Evolutionary conservation across 2,329 filamentous ascomycete genomes (phyloP).

Genomic region (Dendrostoma leiphaemia): DNA sequence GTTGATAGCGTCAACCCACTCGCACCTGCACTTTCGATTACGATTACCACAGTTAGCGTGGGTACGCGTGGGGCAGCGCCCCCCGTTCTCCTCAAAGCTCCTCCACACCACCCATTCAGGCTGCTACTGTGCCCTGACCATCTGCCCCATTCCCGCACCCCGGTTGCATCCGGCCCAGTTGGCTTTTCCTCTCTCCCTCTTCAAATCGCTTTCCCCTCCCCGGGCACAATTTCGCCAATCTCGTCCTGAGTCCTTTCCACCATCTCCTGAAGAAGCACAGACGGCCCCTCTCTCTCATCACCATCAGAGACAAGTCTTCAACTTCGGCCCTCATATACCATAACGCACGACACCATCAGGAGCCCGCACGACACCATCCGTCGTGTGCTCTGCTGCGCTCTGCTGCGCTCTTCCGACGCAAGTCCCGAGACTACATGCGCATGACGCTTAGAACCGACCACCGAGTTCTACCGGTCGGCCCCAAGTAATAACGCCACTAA

Average conservation of each 20-base stretch:
- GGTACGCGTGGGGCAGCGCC: conserved; percentile 9
- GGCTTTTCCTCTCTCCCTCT: not conserved
- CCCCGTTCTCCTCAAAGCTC: not conserved
- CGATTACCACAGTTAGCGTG: no score
- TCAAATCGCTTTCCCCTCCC: conserved; percentile 4
- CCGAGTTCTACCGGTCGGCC: conserved; percentile 11
- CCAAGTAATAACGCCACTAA: conserved; percentile 12
- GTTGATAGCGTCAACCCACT: not conserved
- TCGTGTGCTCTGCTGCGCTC: not conserved
- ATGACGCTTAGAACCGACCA: conserved; percentile 5
- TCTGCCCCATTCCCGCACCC: not conserved
- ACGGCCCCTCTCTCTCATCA: no score
- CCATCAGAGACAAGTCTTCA: not conserved
- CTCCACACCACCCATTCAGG: conserved; percentile 5
- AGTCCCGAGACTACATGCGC: not conserved
- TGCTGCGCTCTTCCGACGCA: not conserved
- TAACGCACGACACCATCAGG: not conserved
- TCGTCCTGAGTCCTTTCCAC: not conserved
- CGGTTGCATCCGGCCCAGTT: not conserved
- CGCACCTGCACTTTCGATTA: conserved; percentile 1
- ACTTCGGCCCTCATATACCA: not conserved
- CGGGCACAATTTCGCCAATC: not conserved
- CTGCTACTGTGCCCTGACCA: no score
- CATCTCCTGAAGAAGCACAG: not conserved
- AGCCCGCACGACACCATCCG: not conserved